phyloP scores from a whole-genome alignment of 2,329 filamentous ascomycete genomes.

The Pseudogymnoascus sp. region DNA sequence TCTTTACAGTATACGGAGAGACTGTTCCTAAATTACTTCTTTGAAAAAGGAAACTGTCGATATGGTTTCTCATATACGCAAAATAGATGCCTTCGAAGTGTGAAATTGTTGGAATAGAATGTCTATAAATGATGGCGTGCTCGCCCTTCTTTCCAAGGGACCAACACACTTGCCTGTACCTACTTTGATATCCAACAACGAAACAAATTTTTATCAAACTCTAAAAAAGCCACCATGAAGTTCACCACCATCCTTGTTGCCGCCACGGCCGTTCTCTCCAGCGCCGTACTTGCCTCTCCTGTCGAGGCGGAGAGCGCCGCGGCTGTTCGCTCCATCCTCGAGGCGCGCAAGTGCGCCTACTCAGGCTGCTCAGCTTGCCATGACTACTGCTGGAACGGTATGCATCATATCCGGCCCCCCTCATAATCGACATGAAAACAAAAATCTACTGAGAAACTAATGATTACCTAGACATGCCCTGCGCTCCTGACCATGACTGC shows the following conservation, averaged over 20 bases:
- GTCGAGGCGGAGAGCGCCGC: not conserved
- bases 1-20: not conserved
- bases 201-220: not conserved
- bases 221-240: not conserved
- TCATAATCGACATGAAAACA: not conserved
- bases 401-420: not conserved
- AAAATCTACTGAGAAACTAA: not conserved
- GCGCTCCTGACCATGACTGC: not conserved
- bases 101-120: not conserved
- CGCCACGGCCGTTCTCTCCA: not conserved
- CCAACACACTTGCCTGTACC: not conserved
- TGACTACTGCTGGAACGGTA: not conserved
- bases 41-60: not conserved
- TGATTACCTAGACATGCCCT: not conserved
- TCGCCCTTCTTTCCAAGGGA: not conserved
- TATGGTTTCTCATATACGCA: not conserved
- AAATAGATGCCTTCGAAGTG: not conserved
- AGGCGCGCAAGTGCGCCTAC: not conserved
- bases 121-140: slow-evolving; percentile 1
- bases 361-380: not conserved
- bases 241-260: not conserved
- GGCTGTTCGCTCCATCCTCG: not conserved
- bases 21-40: not conserved
- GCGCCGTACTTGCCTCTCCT: not conserved
- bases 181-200: not conserved